Base-by-base conservation (phyloP, 1,139 yeast species). In the Suhomyces panamericanus region DNA sequence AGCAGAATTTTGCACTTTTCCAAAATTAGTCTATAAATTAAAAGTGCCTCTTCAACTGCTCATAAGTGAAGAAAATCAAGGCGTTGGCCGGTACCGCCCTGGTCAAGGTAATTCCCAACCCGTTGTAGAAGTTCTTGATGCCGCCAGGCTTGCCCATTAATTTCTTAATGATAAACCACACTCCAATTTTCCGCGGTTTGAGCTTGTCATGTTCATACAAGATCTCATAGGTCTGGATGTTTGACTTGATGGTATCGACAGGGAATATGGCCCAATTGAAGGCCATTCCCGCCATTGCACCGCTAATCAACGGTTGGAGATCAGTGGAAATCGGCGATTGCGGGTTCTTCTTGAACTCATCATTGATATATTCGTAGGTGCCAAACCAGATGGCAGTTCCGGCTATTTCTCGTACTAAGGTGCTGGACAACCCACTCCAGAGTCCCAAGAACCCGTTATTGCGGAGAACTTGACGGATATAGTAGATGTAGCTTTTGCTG, bases 301-400 rank as follows among this genome's bases (percentile, higher is more conserved):
- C 98, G 49, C 95, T 82, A 1, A 76, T 47, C 56, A 91, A 68
- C 24, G 84, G 64, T 54, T 86, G 87, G 48, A 75, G 58, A 9
- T 80, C 75, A 46, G 49, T 32, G 61, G 67, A 27, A 1, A 62
- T 49, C 17, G 56, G 57, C 6, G 35, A 8, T 2, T 57, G 52
- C 42, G 58, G 52, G 17, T 40, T 34, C 1, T 54, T 48, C 45
- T 70, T 68, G 42, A 84, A 69, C 26, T 62, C 54, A 5, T 63
- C 63, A 34, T 75, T 70, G 34, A 80, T 67, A 40, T 74, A 67
- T 60, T 89, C 96, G 61, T 89, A 89, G 29, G 93, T 80, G 0
- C 96, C 95, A 66, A 91, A 91, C 97, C 97, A 91, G 3, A 93
- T 83, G 4, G 96, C 88, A 1, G 96, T 87, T 6, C 98, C 98